phyloP scores from a whole-genome alignment of 2,329 filamentous ascomycete genomes.

The Colletotrichum filicis region DNA sequence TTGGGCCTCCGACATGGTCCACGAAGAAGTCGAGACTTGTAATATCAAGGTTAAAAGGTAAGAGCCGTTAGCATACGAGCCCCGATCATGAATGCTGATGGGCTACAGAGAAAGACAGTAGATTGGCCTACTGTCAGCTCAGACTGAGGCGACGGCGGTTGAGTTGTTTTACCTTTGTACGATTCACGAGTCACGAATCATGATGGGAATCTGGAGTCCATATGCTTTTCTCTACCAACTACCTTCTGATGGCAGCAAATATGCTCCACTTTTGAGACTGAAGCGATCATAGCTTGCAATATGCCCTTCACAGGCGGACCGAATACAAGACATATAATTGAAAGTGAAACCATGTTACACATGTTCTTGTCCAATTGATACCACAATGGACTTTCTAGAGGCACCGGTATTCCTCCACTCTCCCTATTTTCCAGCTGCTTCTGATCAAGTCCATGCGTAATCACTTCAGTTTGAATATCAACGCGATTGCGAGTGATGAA shows the following conservation, averaged over 20 bases:
- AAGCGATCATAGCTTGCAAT: background rate
- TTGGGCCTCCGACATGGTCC: background rate
- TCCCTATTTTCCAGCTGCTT: too few relatives aligned
- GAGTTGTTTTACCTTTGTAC: background rate
- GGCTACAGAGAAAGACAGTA: background rate
- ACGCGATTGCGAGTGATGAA: background rate
- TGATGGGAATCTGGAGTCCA: background rate
- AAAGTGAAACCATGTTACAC: background rate
- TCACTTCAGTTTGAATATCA: background rate
- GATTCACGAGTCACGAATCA: background rate
- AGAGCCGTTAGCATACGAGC: accelerated
- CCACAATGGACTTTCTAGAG: background rate
- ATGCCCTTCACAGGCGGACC: background rate
- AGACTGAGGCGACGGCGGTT: background rate
- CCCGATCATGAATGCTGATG: background rate
- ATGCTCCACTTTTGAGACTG: background rate
- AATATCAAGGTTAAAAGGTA: background rate
- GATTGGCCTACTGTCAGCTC: background rate
- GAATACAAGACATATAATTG: background rate
- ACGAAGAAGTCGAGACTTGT: background rate
- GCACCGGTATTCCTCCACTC: background rate
- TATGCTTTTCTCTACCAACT: background rate
- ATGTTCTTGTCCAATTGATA: background rate
- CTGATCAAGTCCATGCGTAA: background rate
- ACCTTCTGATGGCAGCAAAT: background rate